Evolutionary conservation across 2,329 filamentous ascomycete species (phyloP).

Genomic region (Ophiostoma tasmaniense): DNA sequence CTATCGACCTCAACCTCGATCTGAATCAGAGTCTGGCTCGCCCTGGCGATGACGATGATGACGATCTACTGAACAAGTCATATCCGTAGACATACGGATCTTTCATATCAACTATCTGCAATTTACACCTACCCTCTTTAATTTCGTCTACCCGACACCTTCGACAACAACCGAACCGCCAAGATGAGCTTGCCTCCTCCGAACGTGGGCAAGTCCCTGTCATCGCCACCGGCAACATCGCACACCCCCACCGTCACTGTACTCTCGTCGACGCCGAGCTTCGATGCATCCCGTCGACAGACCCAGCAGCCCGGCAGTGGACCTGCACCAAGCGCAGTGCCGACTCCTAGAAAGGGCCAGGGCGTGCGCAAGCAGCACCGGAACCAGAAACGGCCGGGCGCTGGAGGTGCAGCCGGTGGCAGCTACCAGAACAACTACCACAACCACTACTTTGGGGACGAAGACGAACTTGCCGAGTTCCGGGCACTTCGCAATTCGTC

Average conservation of each 20-base stretch:
- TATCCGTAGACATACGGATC: background rate
- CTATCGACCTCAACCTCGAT: background rate
- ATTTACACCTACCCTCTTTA: background rate
- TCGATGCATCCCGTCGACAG: slow-evolving; percentile 29
- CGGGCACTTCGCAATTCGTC: slow-evolving; percentile 48
- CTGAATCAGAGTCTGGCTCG: slow-evolving; percentile 3
- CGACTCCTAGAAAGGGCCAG: slow-evolving; percentile 66
- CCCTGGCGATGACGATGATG: slow-evolving; percentile 4
- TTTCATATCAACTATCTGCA: background rate
- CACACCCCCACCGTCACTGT: slow-evolving; percentile 35
- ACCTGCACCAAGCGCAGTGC: slow-evolving; percentile 24
- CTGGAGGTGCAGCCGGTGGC: background rate
- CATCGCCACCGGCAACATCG: slow-evolving; percentile 33
- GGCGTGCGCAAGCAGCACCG: slow-evolving; percentile 73
- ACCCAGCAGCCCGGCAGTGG: slow-evolving; percentile 30
- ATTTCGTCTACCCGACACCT: no score
- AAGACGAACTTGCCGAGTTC: slow-evolving; percentile 81
- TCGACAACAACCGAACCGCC: background rate
- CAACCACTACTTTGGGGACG: slow-evolving; percentile 51
- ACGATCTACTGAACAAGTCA: background rate
- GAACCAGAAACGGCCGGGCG: slow-evolving; percentile 61
- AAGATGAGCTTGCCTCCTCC: slow-evolving; percentile 31
- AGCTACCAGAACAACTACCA: slow-evolving; percentile 24
- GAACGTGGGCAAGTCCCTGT: slow-evolving; percentile 42
- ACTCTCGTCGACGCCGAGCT: slow-evolving; percentile 39